Evolutionary conservation across 192 early-diverging fungal species (phyloP), one percentile per base, ranked within the genome.

Genomic region (Coemansia sp.): DNA sequence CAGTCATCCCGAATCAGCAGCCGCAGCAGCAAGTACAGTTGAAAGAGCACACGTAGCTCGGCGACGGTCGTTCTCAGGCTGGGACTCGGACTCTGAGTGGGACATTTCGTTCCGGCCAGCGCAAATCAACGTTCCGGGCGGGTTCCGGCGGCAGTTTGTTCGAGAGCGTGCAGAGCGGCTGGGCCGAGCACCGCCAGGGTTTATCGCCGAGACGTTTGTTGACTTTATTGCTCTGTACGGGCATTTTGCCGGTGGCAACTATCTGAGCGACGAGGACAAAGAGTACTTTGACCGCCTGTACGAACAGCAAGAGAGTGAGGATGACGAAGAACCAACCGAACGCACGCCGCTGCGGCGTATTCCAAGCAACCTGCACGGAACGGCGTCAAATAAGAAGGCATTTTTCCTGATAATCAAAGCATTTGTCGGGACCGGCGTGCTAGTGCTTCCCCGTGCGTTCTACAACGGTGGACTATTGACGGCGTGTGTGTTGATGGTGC

Each of bases 161-260:
- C 83, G 85, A 22, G 81, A 88, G 65, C 87, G 93, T 49, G 92
- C 92, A 5, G 78, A 78, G 38, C 78, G 82, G 38, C 80, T 82
- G 57, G 94, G 92, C 49, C 83, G 84, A 18, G 68, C 68, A 12
- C 83, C 67, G 52, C 91, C 90, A 0, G 88, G 90, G 49, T 76
- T 88, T 14, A 77, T 95, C 54, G 93, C 96, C 2, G 78, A 87
- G 47, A 92, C 89, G 59, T 98, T 96, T 84, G 84, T 96, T 38
- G 96, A 98, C 69, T 97, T 98, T 71, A 84, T 98, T 54, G 90
- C 89, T 24, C 84, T 98, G 51, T 97, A 92, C 65, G 94, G 93
- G 35, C 95, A 93, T 73, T 98, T 95, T 84, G 96, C 92, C 35
- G 96, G 94, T 50, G 96, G 95, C 66, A 90, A 94, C 64, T 86